Base-by-base conservation (phyloP, 139 green algal species). In the Bryopsis sp. region DNA sequence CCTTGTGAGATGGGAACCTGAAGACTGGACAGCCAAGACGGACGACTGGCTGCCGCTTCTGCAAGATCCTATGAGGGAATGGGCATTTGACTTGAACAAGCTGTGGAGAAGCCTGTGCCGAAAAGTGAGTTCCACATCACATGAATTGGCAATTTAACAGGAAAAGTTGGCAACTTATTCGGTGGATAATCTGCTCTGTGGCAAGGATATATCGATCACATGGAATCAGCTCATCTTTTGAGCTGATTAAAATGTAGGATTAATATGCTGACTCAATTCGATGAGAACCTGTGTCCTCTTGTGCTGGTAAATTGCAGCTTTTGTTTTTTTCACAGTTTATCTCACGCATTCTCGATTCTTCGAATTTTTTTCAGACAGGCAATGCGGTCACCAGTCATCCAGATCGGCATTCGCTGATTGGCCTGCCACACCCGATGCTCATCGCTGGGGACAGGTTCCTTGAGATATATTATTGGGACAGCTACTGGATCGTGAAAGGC, bases 381-480 rank as follows among this genome's bases (percentile, higher is more conserved):
- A 54, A 54, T 11, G 43, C 43, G 15, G 19, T 26, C 43, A 11
- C 43, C 43, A 54, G 43, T 54, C 43, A 32, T 3, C 6, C 34
- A 6, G 73, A 75, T 8, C 43, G 48, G 24, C 77, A 83, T 68
- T 78, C 83, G 15, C 77, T 97, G 61, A 74, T 98, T 38, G 72
- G 80, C 3, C 78, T 95, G 67, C 91, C 89, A 0, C 39, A 86
- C 37, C 72, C 76, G 2, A 83, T 89, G 5, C 69, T 96, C 7
- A 72, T 97, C 0, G 85, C 92, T 0, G 93, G 93, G 0, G 85
- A 88, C 46, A 64, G 93, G 4, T 95, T 96, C 75, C 77, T 89
- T 1, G 89, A 96, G 75, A 74, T 71, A 24, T 96, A 96, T 79
- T 91, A 95, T 73, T 94, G 88, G 88, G 91, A 97, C 80, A 78